A percentile compares a stretch with the other conserved stretches of the same genome.
Conservation (phyloP, 2,329 filamentous ascomycete species). For the Aspergillus sp. region DNA sequence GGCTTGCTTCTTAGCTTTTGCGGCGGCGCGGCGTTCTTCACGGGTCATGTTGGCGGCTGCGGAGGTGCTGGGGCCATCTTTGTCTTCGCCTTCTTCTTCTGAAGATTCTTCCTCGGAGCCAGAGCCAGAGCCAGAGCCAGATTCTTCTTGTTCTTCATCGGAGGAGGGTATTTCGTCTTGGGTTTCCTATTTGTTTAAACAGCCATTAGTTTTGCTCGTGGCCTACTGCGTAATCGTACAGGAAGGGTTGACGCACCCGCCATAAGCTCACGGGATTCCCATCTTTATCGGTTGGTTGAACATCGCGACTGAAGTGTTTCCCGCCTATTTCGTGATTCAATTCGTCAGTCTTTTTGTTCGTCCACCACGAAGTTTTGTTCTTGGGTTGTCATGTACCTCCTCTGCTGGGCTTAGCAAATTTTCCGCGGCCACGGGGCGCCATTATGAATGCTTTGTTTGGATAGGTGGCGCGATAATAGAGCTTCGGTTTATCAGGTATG, state of each 20-base stretch:
- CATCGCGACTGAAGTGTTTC: slow-evolving; percentile 89
- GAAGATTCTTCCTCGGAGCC: slow-evolving; percentile 41
- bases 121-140: slow-evolving; percentile 24
- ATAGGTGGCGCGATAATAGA: not conserved
- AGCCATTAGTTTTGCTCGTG: not conserved
- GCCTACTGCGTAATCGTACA: not conserved
- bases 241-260: slow-evolving; percentile 48
- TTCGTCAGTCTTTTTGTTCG: not conserved
- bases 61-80: slow-evolving; percentile 43
- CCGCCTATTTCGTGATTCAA: slow-evolving; percentile 55
- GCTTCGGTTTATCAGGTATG: not conserved
- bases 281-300: slow-evolving; percentile 80
- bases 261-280: slow-evolving; percentile 88
- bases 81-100: slow-evolving; percentile 45
- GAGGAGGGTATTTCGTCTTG: slow-evolving; percentile 28
- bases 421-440: slow-evolving; percentile 67
- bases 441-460: slow-evolving; percentile 20
- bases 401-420: slow-evolving; percentile 88
- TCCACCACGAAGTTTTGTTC: not conserved
- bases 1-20: slow-evolving; percentile 86
- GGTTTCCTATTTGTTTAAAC: slow-evolving; percentile 23
- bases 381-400: slow-evolving; percentile 57
- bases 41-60: slow-evolving; percentile 57
- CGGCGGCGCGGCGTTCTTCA: slow-evolving; percentile 78
- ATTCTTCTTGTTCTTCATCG: slow-evolving; percentile 43